Conservation (phyloP, 140 eudicot species). For the Artemisia princeps region DNA sequence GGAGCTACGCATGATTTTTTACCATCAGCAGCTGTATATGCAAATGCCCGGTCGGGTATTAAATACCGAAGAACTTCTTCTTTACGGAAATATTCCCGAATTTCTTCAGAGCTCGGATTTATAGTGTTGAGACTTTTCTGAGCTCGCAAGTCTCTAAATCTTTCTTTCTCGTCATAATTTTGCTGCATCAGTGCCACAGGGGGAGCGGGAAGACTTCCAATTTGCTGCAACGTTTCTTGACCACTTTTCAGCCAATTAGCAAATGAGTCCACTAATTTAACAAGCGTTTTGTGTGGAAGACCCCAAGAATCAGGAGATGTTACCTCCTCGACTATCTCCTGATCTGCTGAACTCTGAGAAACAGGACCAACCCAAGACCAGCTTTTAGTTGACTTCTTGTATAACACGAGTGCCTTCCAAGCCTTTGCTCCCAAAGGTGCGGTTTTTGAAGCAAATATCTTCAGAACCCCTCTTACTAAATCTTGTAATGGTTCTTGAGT, state of each 20-base stretch:
- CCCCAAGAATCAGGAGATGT: slow-evolving; percentile 96
- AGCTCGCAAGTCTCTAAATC: slow-evolving; percentile 87
- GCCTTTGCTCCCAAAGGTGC: slow-evolving; percentile 97
- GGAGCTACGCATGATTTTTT: slow-evolving; percentile 93
- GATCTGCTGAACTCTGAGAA: slow-evolving; percentile 41
- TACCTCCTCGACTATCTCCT: slow-evolving; percentile 63
- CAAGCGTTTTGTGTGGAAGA: slow-evolving; percentile 89
- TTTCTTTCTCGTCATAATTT: slow-evolving; percentile 81
- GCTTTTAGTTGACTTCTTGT: slow-evolving; percentile 55
- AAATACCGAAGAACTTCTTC: slow-evolving; percentile 80
- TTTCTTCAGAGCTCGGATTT: slow-evolving; percentile 71
- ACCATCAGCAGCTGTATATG: slow-evolving; percentile 87
- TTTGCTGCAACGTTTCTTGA: slow-evolving; percentile 85
- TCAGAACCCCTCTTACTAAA: slow-evolving; percentile 80
- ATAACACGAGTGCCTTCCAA: slow-evolving; percentile 74
- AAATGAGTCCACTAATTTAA: slow-evolving; percentile 80
- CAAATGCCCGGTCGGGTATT: slow-evolving; percentile 84
- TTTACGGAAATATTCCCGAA: slow-evolving; percentile 69
- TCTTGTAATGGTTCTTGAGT: slow-evolving; percentile 96
- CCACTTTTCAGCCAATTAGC: slow-evolving; percentile 97
- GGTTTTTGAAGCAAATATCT: slow-evolving; percentile 69
- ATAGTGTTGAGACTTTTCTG: slow-evolving; percentile 91
- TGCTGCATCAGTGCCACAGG: slow-evolving; percentile 65
- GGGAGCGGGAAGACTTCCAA: slow-evolving; percentile 86
- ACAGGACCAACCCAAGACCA: slow-evolving; percentile 93